Evolutionary conservation across 345 rosid genomes (phyloP).

Genomic region (Kandelia obovata): DNA sequence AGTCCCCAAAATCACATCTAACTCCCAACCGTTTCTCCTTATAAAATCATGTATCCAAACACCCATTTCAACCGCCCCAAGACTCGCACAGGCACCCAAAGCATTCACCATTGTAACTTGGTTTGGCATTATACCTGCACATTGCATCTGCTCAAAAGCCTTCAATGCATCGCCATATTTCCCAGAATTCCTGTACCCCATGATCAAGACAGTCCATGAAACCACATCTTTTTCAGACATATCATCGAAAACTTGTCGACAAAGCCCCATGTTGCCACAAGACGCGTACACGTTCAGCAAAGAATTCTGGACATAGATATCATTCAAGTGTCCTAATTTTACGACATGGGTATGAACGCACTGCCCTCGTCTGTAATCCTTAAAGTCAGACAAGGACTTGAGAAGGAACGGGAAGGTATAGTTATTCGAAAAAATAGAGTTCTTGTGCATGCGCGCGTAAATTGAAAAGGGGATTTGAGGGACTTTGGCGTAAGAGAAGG

Average conservation of each 20-base stretch:
- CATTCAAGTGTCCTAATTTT: slow-evolving; percentile 37
- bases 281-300: slow-evolving; percentile 38
- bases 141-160: slow-evolving; percentile 52
- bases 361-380: slow-evolving; percentile 29
- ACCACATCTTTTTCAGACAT: slow-evolving; percentile 51
- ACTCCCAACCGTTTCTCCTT: slow-evolving; percentile 42
- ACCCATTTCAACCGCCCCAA: slow-evolving; percentile 50
- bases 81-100: slow-evolving; percentile 41
- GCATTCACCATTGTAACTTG: slow-evolving; percentile 59
- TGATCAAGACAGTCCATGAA: slow-evolving; percentile 54
- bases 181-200: slow-evolving; percentile 31
- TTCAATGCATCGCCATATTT: slow-evolving; percentile 41
- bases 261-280: slow-evolving; percentile 28
- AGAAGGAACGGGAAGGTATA: slow-evolving; percentile 56
- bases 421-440: slow-evolving; percentile 36
- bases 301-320: slow-evolving; percentile 46
- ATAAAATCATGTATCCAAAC: slow-evolving; percentile 51
- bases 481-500: slow-evolving; percentile 40
- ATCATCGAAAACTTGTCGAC: slow-evolving; percentile 50
- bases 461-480: slow-evolving; percentile 37
- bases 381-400: slow-evolving; percentile 46
- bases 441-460: slow-evolving; percentile 37
- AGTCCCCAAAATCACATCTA: slow-evolving; percentile 55
- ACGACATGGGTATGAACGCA: slow-evolving; percentile 45
- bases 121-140: slow-evolving; percentile 44